These are phyloP conservation scores for Daldinia sp. DNA, from an alignment of 2,329 filamentous ascomycete genomes.

Conservation along the genomic window DNA sequence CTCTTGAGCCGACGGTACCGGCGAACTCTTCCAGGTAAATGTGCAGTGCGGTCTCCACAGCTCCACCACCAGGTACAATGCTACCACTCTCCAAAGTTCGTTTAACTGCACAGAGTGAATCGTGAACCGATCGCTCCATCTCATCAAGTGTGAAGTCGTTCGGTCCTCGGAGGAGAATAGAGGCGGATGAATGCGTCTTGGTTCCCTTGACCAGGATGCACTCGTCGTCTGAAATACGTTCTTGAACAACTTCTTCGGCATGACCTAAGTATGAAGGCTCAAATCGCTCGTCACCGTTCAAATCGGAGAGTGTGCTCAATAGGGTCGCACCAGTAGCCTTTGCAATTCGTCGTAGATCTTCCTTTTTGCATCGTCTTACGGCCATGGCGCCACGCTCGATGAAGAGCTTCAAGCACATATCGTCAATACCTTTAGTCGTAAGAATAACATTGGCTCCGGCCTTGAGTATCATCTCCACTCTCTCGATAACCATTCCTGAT, in stretches of 20 bases:
- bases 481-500: slow-evolving; percentile 89
- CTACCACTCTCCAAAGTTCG: slow-evolving; percentile 94
- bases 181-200: slow-evolving; percentile 91
- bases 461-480: slow-evolving; percentile 97
- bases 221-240: slow-evolving; percentile 98
- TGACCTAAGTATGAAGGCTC: slow-evolving; percentile 88
- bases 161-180: slow-evolving; percentile 91
- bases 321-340: slow-evolving; percentile 95
- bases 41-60: slow-evolving; percentile 97
- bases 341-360: slow-evolving; percentile 93
- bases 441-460: slow-evolving; percentile 94
- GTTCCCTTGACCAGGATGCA: slow-evolving; percentile 97
- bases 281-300: slow-evolving; percentile 97
- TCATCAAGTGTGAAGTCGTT: slow-evolving; percentile 98
- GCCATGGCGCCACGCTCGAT: slow-evolving; percentile 96
- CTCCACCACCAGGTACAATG: slow-evolving; percentile 95
- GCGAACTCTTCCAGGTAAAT: slow-evolving; percentile 99
- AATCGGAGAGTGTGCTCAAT: slow-evolving; percentile 90
- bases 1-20: slow-evolving; percentile 93
- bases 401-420: slow-evolving; percentile 92
- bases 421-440: slow-evolving; percentile 98
- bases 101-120: slow-evolving; percentile 96
- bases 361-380: slow-evolving; percentile 96
- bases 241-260: slow-evolving; percentile 96
- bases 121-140: slow-evolving; percentile 98